Evolutionary conservation across 306 rosid species (phyloP).

Genomic region (Rosa multiflora): DNA sequence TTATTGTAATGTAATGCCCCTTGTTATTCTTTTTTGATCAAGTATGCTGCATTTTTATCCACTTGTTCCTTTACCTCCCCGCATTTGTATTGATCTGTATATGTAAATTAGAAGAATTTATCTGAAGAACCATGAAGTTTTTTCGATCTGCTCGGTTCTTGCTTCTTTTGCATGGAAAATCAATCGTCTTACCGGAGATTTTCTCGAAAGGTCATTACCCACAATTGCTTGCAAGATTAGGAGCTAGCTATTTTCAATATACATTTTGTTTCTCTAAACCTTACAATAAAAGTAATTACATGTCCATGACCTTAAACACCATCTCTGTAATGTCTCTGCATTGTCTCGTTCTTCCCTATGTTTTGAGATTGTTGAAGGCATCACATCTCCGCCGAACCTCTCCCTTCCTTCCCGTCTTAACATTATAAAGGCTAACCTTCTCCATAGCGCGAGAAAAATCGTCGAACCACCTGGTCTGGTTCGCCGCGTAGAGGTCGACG

Average conservation of each 20-base stretch:
- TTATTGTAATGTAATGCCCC: neutral
- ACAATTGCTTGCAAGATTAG: slow-evolving; percentile 25
- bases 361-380: slow-evolving; percentile 26
- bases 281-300: neutral
- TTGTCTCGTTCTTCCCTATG: neutral
- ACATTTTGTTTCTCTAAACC: neutral
- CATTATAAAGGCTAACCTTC: slow-evolving; percentile 22
- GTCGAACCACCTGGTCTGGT: slow-evolving; percentile 37
- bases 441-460: slow-evolving; percentile 36
- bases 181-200: neutral
- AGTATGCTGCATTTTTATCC: slow-evolving; percentile 3
- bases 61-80: slow-evolving; percentile 28
- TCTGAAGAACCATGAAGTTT: slow-evolving; percentile 31
- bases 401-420: slow-evolving; percentile 36
- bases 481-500: slow-evolving; percentile 33
- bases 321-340: neutral
- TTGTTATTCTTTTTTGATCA: slow-evolving; percentile 4
- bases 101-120: slow-evolving; percentile 64
- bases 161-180: slow-evolving; percentile 29
- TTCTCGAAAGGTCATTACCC: too few species aligned
- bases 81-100: slow-evolving; percentile 33
- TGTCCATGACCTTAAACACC: neutral
- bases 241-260: neutral
- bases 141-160: slow-evolving; percentile 28
- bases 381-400: slow-evolving; percentile 49